phyloP scores from a whole-genome alignment of 768 basidiomycete genomes.

The Leucosporidium creatinivorum region DNA sequence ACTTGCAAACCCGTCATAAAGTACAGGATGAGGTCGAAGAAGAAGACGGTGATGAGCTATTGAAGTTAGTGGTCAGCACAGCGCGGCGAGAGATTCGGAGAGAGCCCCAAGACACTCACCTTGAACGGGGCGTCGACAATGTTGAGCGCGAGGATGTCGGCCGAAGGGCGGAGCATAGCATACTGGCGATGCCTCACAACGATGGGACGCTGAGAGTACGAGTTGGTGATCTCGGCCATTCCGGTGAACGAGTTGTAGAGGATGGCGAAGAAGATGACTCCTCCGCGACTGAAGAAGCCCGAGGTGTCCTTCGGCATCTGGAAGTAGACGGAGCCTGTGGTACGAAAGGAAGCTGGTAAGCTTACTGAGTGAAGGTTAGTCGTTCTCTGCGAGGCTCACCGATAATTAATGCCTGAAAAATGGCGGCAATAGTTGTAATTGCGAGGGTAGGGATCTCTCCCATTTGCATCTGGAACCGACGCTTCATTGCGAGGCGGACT shows the following conservation, averaged over 20 bases:
- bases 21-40: slow-evolving; percentile 34
- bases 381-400: slow-evolving; percentile 48
- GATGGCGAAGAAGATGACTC: slow-evolving; percentile 63
- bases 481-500: slow-evolving; percentile 46
- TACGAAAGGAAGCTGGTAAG: too few species aligned
- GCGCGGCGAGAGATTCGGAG: too few species aligned
- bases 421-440: slow-evolving; percentile 39
- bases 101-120: neutral
- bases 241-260: slow-evolving; percentile 45
- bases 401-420: slow-evolving; percentile 48
- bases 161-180: slow-evolving; percentile 46
- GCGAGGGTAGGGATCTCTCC: slow-evolving; percentile 43
- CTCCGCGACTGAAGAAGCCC: slow-evolving; percentile 67
- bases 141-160: slow-evolving; percentile 44
- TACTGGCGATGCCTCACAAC: slow-evolving; percentile 42
- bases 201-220: slow-evolving; percentile 34
- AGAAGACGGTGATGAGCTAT: slow-evolving; percentile 11
- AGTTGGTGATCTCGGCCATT: slow-evolving; percentile 41
- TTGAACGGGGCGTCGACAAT: slow-evolving; percentile 42
- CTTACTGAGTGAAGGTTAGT: too few species aligned
- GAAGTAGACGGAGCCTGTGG: slow-evolving; percentile 50
- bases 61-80: slow-evolving; percentile 1
- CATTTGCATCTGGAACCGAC: slow-evolving; percentile 48
- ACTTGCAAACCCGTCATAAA: slow-evolving; percentile 10
- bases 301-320: slow-evolving; percentile 52